Base-by-base conservation (phyloP, 371 early-diverging fungal genomes). In the Catenaria anguillulae region DNA sequence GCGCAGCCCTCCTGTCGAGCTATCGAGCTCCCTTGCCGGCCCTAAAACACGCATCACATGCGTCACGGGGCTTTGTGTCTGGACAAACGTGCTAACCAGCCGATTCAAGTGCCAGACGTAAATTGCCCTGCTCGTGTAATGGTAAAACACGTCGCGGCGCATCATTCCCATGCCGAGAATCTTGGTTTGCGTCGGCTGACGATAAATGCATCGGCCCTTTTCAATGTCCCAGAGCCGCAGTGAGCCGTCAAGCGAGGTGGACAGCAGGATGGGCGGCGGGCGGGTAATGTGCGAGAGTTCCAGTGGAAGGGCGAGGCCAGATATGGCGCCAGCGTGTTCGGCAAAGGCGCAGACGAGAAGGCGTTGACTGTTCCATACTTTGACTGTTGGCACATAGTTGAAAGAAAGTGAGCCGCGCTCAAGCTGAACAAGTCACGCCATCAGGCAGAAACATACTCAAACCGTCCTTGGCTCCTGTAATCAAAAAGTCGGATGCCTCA, bases 81-180 rank as follows among this genome's bases (percentile, higher is more conserved):
- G 0, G 29, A 12, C 15, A 26, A 58, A 58, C 13, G 58, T 34
- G 15, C 15, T 10, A 17, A 24, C 24, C 29, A 40, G 42, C 31
- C 58, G 36, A 31, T 58, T 58, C 43, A 58, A 19, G 40, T 58
- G 58, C 58, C 58, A 58, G 2, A 58, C 36, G 42, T 13, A 33
- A 21, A 58, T 42, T 10, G 40, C 36, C 26, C 40, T n/a, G 17
- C 2, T n/a, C n/a, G 58, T 33, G 58, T 40, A 58, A 36, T 58
- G 58, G 42, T 24, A 58, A 24, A 58, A 58, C 36, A 29, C 34
- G 42, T 58, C 58, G 31, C 43, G 40, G 10, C 43, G 36, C 58
- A 58, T 58, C 58, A 58, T 58, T n/a, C 40, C 58, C 36, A 58
- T 33, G 15, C 58, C 58, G 29, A 58, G 58, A n/a, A 58, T 31